Evolutionary conservation across 352 stramenopile species (phyloP).

Genomic region (Globisporangium nunn): DNA sequence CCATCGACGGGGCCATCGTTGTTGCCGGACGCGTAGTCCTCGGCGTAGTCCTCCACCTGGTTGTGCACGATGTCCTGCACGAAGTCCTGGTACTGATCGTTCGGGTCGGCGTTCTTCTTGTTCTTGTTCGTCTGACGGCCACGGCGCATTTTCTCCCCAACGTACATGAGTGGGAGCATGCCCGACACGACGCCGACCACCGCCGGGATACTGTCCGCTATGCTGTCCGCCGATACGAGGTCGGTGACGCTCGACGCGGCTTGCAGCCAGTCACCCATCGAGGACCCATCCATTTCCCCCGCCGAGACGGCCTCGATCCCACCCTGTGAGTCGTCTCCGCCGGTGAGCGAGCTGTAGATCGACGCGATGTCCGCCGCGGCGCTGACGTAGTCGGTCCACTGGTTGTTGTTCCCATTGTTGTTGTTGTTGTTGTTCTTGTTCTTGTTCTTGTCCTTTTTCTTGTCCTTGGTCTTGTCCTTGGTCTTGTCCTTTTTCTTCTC

Average conservation of each 20-base stretch:
- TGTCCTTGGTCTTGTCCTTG: slow-evolving; percentile 19
- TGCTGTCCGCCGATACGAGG: slow-evolving; percentile 1
- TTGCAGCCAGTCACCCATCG: slow-evolving; percentile 10
- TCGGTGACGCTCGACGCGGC: slow-evolving; percentile 11
- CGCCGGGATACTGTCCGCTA: not conserved
- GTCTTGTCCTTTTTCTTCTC: slow-evolving; percentile 24
- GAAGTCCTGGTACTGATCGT: not conserved
- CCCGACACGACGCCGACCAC: slow-evolving; percentile 4
- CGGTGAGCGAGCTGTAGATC: slow-evolving; percentile 6
- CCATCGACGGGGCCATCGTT: not conserved
- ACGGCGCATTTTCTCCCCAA: slow-evolving; percentile 7
- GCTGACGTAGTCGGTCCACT: slow-evolving; percentile 9
- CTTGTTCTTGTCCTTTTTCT: slow-evolving; percentile 4
- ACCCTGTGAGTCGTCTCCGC: not conserved
- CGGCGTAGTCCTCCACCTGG: not conserved
- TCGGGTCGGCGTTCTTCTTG: not conserved
- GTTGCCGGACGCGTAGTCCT: not conserved
- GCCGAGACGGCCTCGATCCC: not conserved
- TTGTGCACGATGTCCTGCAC: not conserved
- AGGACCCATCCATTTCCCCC: slow-evolving; percentile 1
- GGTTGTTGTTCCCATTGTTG: not conserved
- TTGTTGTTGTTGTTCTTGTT: slow-evolving; percentile 2
- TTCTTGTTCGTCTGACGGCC: not conserved
- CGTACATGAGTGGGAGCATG: slow-evolving; percentile 5
- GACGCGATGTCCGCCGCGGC: slow-evolving; percentile 8